Base-by-base conservation (phyloP, 75 land plant species). In the Isoetes taiwanensis region DNA sequence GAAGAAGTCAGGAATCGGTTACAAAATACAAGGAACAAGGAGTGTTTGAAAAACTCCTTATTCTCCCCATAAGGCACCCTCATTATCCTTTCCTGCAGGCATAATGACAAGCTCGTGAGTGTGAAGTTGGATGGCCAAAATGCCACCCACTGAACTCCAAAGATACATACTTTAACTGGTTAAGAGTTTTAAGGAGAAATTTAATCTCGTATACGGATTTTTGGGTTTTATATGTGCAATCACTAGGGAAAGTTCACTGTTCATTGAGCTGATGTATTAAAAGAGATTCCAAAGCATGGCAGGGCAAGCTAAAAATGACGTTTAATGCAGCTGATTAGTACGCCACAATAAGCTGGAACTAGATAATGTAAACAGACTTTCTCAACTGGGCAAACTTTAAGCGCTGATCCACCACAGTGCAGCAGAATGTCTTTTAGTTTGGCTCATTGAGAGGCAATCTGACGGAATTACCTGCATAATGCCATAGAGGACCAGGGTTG, bases 11-110 rank as follows among this genome's bases (percentile, higher is more conserved):
- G 64, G 0, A 91, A 59, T 4, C 97, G 80, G 64, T 91, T 91
- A 78, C 97, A 91, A 42, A 86, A 77, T 23, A 91, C 97, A 32
- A 91, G 81, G 71, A 91, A 91, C 32, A 91, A 54, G 0, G 97
- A 87, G 64, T 72, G 77, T 52, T 62, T 78, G 57, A 91, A 91
- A 19, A 48, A 78, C 38, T 84, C 97, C 27, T 66, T 67, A 19
- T 78, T 56, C 16, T 29, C 65, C 4, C 93, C 97, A 68, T 91
- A 91, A 17, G 94, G 94, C 46, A 84, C 71, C 48, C 85, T 68
- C 93, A 91, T 91, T 26, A 91, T 83, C 72, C 78, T 91, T 66
- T 91, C 97, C 97, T 91, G 80, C 66, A 64, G 59, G 20, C 52
- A 39, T 32, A 17, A 11, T 34, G 26, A 1, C 21, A n/a, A 52